Percentiles rank a stretch among this genome's conserved stretches.
Conservation (phyloP, 2,329 filamentous ascomycete genomes). For the Macrophomina tecta region DNA sequence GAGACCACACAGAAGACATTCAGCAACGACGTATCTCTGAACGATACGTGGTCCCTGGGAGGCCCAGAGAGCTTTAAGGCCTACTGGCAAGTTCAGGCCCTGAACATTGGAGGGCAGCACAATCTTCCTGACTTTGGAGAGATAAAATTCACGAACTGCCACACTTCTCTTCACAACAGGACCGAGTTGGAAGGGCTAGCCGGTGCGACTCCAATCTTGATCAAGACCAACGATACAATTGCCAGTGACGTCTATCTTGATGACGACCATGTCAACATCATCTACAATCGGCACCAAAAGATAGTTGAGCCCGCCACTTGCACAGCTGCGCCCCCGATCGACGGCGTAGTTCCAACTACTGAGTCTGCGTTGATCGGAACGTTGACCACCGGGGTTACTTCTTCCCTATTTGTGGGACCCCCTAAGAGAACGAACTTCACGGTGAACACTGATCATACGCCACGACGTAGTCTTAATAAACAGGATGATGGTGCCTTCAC, state of each 20-base stretch:
- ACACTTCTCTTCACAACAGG: slow-evolving; percentile 42
- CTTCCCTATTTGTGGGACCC: too few species aligned
- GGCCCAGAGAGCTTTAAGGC: too few species aligned
- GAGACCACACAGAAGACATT: slow-evolving; percentile 58
- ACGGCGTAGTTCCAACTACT: not conserved
- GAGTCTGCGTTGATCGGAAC: too few species aligned
- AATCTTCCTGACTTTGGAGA: slow-evolving; percentile 13
- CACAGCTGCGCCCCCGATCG: not conserved
- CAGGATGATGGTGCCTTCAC: too few species aligned
- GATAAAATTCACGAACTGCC: slow-evolving; percentile 21
- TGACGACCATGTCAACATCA: slow-evolving; percentile 5
- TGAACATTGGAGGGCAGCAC: too few species aligned
- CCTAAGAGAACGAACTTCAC: too few species aligned
- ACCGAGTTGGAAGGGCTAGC: slow-evolving; percentile 53
- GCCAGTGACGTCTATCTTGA: slow-evolving; percentile 12
- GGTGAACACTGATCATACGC: too few species aligned
- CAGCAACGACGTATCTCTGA: slow-evolving; percentile 49
- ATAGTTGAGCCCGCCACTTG: not conserved
- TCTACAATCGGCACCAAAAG: slow-evolving; percentile 1
- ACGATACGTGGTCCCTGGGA: not conserved
- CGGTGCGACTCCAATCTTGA: slow-evolving; percentile 39
- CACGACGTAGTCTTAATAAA: too few species aligned
- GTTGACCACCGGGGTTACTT: too few species aligned
- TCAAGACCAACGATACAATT: not conserved
- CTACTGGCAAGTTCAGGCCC: too few species aligned